A percentile compares a stretch with the other conserved stretches of the same genome.
Conservation (phyloP, 306 rosid genomes). For the Acmispon strigosus region DNA sequence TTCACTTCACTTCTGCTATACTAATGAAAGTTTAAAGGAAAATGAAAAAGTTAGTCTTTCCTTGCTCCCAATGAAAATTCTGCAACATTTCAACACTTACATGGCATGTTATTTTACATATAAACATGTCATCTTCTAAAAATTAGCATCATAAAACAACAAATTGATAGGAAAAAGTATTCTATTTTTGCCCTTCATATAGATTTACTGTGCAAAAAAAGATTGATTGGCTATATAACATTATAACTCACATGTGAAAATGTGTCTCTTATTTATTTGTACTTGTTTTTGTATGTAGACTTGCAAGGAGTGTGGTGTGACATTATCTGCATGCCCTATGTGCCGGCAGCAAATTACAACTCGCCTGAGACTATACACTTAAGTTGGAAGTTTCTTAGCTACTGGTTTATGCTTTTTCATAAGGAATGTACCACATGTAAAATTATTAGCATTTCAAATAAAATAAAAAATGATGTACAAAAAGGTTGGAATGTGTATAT, state of each 20-base stretch:
- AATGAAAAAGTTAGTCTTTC: not conserved
- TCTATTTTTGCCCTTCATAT: not conserved
- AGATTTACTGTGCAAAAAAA: not conserved
- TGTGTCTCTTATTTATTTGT: not conserved
- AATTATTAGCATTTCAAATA: not conserved
- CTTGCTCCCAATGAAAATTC: not conserved
- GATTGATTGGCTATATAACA: not conserved
- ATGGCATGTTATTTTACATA: not conserved
- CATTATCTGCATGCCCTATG: slow-evolving; percentile 58
- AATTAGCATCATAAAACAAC: not conserved
- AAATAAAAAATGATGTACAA: not conserved
- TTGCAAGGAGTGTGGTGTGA: slow-evolving; percentile 73
- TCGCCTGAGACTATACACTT: slow-evolving; percentile 59
- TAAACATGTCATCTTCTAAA: not conserved
- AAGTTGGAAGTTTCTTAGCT: slow-evolving; percentile 3
- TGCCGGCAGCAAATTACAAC: slow-evolving; percentile 66
- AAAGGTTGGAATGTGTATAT: not conserved
- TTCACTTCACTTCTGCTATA: not conserved
- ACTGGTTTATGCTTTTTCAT: not conserved
- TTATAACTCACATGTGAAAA: not conserved
- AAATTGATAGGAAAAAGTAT: not conserved
- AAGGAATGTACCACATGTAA: not conserved
- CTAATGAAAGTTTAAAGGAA: not conserved
- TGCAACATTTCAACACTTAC: not conserved
- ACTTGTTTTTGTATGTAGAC: slow-evolving; percentile 38